Evolutionary conservation across 768 basidiomycete species (phyloP).

Genomic region (Leccinum uliginosum): DNA sequence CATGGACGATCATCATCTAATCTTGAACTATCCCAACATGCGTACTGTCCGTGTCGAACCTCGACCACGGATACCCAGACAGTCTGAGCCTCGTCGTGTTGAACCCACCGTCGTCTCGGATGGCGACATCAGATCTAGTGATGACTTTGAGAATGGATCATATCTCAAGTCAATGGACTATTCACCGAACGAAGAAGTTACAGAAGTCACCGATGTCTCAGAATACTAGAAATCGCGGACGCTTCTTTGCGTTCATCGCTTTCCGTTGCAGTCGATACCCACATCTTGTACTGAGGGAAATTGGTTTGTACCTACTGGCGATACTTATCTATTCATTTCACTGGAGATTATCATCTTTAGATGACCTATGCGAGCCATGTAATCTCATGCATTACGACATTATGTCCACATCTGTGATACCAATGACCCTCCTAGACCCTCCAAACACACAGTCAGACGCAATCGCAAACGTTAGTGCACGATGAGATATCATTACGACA

Average conservation of each 20-base stretch:
- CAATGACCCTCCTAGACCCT: background rate
- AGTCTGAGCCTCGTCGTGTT: slow-evolving; percentile 28
- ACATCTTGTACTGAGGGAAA: slow-evolving; percentile 7
- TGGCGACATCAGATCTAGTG: slow-evolving; percentile 25
- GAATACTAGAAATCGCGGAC: slow-evolving; percentile 25
- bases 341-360: slow-evolving; percentile 4
- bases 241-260: background rate
- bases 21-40: slow-evolving; percentile 58
- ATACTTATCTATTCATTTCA: slow-evolving; percentile 21
- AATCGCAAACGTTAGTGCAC: background rate
- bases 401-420: background rate
- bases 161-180: slow-evolving; percentile 24
- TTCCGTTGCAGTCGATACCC: slow-evolving; percentile 9
- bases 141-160: slow-evolving; percentile 24
- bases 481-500: background rate
- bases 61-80: slow-evolving; percentile 20
- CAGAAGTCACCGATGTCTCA: slow-evolving; percentile 26
- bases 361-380: slow-evolving; percentile 5
- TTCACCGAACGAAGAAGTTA: slow-evolving; percentile 21
- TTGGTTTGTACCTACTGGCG: slow-evolving; percentile 9
- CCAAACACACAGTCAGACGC: background rate
- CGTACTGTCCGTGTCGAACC: slow-evolving; percentile 34
- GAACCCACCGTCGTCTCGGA: slow-evolving; percentile 33
- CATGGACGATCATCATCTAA: slow-evolving; percentile 57
- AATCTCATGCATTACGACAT: background rate